phyloP scores from a whole-genome alignment of 2,329 filamentous ascomycete genomes.

The Onygenales sp. region DNA sequence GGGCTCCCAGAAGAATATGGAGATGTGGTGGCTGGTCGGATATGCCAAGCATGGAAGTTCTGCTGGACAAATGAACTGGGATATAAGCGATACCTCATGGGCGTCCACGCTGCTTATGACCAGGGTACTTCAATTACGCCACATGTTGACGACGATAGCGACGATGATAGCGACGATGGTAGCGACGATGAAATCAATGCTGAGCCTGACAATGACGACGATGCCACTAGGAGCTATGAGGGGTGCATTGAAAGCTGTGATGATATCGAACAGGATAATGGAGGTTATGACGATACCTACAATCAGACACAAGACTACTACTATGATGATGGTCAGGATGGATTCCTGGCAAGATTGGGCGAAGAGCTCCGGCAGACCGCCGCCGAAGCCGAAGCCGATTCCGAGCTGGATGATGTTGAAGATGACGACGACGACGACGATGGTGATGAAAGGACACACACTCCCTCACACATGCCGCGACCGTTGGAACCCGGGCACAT shows the following conservation, averaged over 20 bases:
- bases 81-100: too few relatives aligned
- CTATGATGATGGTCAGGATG: neutral
- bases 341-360: neutral
- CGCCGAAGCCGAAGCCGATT: neutral
- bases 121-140: too few relatives aligned
- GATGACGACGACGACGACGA: neutral
- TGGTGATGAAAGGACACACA: too few relatives aligned
- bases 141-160: conserved; percentile 1
- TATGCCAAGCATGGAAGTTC: conserved; percentile 16
- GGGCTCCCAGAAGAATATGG: conserved; percentile 16
- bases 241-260: neutral
- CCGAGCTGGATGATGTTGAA: neutral
- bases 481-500: too few relatives aligned
- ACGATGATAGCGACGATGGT: neutral
- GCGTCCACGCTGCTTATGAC: too few relatives aligned
- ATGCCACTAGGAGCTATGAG: neutral
- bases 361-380: neutral
- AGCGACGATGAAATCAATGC: neutral
- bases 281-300: neutral
- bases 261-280: neutral
- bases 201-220: neutral
- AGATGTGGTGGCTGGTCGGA: conserved; percentile 14
- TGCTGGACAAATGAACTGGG: conserved; percentile 1
- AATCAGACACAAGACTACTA: neutral
- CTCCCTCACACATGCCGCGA: too few relatives aligned